A percentile compares a stretch with the other conserved stretches of the same genome.
Conservation (phyloP, 768 basidiomycete species). For the Psilocybe tampanensis region DNA sequence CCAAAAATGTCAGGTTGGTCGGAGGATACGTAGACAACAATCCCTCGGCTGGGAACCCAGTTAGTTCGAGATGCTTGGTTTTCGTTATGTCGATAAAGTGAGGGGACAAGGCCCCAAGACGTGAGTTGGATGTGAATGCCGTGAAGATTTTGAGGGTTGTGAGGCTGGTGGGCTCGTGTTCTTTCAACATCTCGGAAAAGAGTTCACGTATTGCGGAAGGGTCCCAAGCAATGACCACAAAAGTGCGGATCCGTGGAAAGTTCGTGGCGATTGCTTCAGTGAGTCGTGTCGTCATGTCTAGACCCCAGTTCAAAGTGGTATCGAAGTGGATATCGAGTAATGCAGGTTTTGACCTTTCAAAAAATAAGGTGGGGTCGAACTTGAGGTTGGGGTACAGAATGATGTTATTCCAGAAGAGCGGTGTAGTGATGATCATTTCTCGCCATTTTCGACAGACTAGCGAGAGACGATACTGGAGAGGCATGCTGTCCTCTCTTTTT, state of each 20-base stretch:
- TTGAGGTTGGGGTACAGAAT: constrained; percentile 10
- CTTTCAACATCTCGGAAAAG: not conserved
- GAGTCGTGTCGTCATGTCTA: not conserved
- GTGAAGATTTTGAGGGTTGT: not conserved
- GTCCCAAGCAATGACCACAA: not conserved
- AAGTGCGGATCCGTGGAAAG: not conserved
- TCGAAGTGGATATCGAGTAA: constrained; percentile 22
- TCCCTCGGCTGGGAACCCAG: constrained; percentile 7
- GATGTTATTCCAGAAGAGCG: constrained; percentile 32
- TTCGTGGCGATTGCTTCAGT: not conserved
- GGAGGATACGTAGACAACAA: constrained; percentile 19
- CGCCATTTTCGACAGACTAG: constrained; percentile 32
- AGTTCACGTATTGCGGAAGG: not conserved
- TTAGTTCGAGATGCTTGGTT: constrained; percentile 15
- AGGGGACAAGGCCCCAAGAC: not conserved
- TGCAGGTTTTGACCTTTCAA: constrained; percentile 28
- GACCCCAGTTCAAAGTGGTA: not conserved
- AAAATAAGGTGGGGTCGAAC: constrained; percentile 19
- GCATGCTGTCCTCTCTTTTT: not conserved
- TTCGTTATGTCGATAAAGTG: constrained; percentile 4
- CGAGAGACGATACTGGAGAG: constrained; percentile 17
- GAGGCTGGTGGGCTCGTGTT: not conserved
- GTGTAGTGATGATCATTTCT: constrained; percentile 23
- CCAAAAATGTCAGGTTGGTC: constrained; percentile 17
- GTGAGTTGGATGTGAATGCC: not conserved